phyloP scores from a whole-genome alignment of 2,329 filamentous ascomycete genomes.

The Daldinia eschscholtzii region DNA sequence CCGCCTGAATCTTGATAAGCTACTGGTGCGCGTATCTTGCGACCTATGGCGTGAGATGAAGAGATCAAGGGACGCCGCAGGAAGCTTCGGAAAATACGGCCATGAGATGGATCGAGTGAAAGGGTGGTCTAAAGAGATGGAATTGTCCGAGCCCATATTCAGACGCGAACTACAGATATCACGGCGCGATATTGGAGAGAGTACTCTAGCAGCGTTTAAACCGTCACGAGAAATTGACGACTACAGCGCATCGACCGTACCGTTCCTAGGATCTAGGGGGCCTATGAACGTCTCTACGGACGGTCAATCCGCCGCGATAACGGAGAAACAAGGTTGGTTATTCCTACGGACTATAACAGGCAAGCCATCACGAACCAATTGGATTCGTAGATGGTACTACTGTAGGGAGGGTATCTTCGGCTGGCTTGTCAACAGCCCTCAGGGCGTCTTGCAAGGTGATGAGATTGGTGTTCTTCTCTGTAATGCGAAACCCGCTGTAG shows the following conservation, averaged over 20 bases:
- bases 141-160: constrained; percentile 86
- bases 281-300: constrained; percentile 73
- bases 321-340: constrained; percentile 95
- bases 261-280: constrained; percentile 80
- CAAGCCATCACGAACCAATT: constrained; percentile 89
- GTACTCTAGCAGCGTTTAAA: constrained; percentile 75
- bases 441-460: constrained; percentile 94
- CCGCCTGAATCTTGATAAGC: constrained; percentile 83
- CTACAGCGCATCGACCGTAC: constrained; percentile 90
- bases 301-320: constrained; percentile 63
- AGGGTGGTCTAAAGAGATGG: constrained; percentile 96
- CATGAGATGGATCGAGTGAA: constrained; percentile 90
- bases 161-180: constrained; percentile 83
- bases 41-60: constrained; percentile 93
- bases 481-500: constrained; percentile 88
- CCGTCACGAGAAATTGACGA: constrained; percentile 94
- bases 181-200: constrained; percentile 84
- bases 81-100: constrained; percentile 74
- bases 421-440: constrained; percentile 85
- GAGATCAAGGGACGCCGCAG: constrained; percentile 73
- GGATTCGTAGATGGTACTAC: constrained; percentile 95
- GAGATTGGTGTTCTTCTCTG: constrained; percentile 96
- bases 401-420: constrained; percentile 96
- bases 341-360: constrained; percentile 84
- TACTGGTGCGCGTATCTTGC: constrained; percentile 85